Base-by-base conservation (phyloP, 768 basidiomycete species). In the Xerocomus potaroensis region DNA sequence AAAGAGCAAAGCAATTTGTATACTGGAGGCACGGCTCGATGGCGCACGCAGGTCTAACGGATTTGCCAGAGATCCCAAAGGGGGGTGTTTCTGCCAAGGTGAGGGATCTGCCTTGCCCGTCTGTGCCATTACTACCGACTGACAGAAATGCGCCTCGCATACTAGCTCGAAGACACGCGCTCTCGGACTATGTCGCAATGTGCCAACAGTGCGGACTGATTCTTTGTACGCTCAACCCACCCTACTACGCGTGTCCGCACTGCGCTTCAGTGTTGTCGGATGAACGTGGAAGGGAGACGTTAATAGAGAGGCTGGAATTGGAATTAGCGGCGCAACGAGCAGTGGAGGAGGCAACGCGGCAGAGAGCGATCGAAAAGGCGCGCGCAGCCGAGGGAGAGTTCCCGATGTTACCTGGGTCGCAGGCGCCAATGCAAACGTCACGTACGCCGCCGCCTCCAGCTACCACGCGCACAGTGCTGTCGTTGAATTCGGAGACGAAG, bases 31-130 rank as follows among this genome's bases (percentile, higher is more conserved):
- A 7, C 63, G 81, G 32, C 62, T 77, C 26, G 54, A 64, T n/a
- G 71, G 65, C 4, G 60, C 80, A 19, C 59, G 58, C 14, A 60
- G 58, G 12, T 58, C 68, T 3, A 61, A 61, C n/a, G 67, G 67
- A 1, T 60, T 44, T 0, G 59, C 65, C 32, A 76, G 65, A 46
- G 83, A 86, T 62, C 75, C 80, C 0, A 77, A 74, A 32, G 78
- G 80, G 4, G 83, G 84, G 0, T 87, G 84, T 56, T 87, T 83
- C 57, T 87, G 84, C 54, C 77, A 79, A 68, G 82, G 84, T 80
- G 43, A 26, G 66, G n/a, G n/a, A n/a, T n/a, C n/a, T n/a, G n/a
- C n/a, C 15, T 23, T 12, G 15, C 2, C 8, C 29, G 6, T n/a
- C n/a, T n/a, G n/a, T n/a, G n/a, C n/a, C n/a, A n/a, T n/a, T n/a